Conservation (phyloP, 768 basidiomycete species). For the Suillus clintonianus region DNA sequence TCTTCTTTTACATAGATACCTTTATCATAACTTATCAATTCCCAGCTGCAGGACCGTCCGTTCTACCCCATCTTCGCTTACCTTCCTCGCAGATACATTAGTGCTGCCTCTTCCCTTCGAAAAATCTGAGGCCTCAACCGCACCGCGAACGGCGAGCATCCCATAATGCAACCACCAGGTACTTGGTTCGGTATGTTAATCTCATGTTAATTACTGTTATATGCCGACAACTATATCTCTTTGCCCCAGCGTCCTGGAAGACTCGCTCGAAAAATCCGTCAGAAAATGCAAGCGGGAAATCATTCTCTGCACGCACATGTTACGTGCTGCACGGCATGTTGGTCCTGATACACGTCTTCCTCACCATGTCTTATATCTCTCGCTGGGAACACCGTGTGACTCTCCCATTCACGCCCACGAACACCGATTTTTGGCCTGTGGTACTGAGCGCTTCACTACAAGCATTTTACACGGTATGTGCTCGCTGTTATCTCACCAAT, state of each 20-base stretch:
- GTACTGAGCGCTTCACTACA: neutral
- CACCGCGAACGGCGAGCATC: too few relatives aligned
- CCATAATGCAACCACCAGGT: neutral
- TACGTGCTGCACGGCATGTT: too few relatives aligned
- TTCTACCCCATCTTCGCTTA: too few relatives aligned
- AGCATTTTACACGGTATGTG: too few relatives aligned
- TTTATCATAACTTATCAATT: too few relatives aligned
- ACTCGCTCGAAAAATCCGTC: too few relatives aligned
- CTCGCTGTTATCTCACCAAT: too few relatives aligned
- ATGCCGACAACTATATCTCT: neutral
- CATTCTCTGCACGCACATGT: too few relatives aligned
- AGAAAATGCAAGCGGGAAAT: too few relatives aligned
- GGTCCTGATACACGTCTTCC: constrained; percentile 37
- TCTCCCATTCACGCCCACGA: neutral
- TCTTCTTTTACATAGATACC: too few relatives aligned
- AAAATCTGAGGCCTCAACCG: neutral
- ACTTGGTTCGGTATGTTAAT: neutral
- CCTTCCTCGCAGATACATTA: neutral
- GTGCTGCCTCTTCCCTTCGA: neutral
- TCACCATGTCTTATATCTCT: neutral
- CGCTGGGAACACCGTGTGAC: neutral
- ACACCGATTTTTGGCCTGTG: neutral
- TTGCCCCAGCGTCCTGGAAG: neutral
- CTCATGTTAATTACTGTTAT: neutral
- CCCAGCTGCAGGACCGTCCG: too few relatives aligned